These are phyloP conservation scores for Austroboletus niveus DNA, from an alignment of 1,284 basidiomycete genomes.

Conservation along the genomic window DNA sequence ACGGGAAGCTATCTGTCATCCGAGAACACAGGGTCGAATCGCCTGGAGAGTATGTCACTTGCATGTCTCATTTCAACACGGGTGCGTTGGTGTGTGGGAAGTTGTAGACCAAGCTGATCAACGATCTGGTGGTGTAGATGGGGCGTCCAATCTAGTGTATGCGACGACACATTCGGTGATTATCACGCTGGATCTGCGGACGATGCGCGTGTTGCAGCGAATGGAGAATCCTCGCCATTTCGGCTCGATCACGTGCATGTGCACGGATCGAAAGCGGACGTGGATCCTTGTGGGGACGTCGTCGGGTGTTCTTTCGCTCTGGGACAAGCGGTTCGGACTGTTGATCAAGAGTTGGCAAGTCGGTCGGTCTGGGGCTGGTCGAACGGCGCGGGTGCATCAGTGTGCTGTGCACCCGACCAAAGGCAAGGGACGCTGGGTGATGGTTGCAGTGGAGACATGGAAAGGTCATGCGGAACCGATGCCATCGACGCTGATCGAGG, in stretches of 20 bases:
- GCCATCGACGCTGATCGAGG: constrained; percentile 59
- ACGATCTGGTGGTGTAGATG: constrained; percentile 40
- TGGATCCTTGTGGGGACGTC: constrained; percentile 91
- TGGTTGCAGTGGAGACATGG: constrained; percentile 72
- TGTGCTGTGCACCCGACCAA: constrained; percentile 81
- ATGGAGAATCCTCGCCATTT: constrained; percentile 85
- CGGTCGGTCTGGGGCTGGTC: constrained; percentile 52
- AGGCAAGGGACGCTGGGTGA: constrained; percentile 85
- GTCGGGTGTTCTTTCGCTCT: constrained; percentile 80
- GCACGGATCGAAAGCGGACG: constrained; percentile 75
- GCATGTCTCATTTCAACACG: constrained; percentile 73
- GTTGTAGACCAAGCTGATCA: neutral
- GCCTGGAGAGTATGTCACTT: constrained; percentile 73
- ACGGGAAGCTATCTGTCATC: constrained; percentile 73
- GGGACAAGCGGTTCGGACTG: constrained; percentile 95
- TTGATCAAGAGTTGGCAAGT: constrained; percentile 85
- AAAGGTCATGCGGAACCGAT: constrained; percentile 40
- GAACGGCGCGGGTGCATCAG: constrained; percentile 61
- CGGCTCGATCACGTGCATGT: constrained; percentile 85
- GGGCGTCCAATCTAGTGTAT: constrained; percentile 75
- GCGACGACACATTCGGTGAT: constrained; percentile 82
- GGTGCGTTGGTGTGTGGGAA: constrained; percentile 42
- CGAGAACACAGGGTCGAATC: constrained; percentile 70
- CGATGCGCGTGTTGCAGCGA: constrained; percentile 74
- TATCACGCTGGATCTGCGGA: constrained; percentile 80